These are phyloP conservation scores for Anacardium occidentale DNA, from an alignment of 345 rosid species.

Conservation along the genomic window DNA sequence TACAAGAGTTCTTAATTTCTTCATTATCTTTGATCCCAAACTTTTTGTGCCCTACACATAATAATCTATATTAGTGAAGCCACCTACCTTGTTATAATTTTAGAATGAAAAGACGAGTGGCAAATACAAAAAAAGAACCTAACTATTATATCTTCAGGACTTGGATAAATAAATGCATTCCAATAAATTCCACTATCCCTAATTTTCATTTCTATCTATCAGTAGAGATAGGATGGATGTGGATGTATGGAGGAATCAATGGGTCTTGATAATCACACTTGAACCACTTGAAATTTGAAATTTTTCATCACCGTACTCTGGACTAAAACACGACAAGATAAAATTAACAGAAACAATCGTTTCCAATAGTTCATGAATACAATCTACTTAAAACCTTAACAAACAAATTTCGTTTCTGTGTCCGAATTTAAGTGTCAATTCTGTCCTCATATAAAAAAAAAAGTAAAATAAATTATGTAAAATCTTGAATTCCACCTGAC, in stretches of 20 bases:
- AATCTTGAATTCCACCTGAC: too few relatives aligned
- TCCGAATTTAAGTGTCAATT: not conserved
- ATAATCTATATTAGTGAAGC: not conserved
- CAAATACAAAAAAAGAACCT: not conserved
- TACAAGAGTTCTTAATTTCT: slow-evolving; percentile 12
- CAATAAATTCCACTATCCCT: not conserved
- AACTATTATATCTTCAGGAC: not conserved
- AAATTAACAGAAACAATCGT: not conserved
- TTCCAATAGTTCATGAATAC: not conserved
- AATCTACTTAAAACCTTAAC: not conserved
- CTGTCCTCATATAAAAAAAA: not conserved
- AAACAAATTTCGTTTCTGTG: not conserved
- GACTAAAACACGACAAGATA: not conserved
- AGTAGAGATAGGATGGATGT: too few relatives aligned
- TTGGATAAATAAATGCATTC: not conserved
- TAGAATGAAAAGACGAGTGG: not conserved
- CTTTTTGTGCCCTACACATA: slow-evolving; percentile 20
- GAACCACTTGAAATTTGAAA: slow-evolving; percentile 42
- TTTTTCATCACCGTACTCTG: slow-evolving; percentile 41
- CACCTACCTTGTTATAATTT: not conserved
- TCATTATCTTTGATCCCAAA: slow-evolving; percentile 1
- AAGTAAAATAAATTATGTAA: too few relatives aligned
- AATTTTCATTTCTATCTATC: too few relatives aligned
- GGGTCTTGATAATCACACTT: slow-evolving; percentile 45
- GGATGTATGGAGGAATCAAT: too few relatives aligned